Conservation (phyloP, 306 rosid genomes). For the Castanea crenata region DNA sequence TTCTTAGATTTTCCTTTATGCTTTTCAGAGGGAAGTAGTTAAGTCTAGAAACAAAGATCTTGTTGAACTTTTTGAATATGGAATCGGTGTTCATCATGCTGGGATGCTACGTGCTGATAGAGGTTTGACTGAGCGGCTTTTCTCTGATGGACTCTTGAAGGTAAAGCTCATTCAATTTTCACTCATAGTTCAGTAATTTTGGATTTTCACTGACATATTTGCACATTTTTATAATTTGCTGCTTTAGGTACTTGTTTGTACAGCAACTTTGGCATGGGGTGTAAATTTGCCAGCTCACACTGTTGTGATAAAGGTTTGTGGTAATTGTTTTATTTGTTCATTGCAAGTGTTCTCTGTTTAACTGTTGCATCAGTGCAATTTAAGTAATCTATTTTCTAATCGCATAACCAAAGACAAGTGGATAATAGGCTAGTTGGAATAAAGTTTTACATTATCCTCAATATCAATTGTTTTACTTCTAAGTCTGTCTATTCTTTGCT, state of each 20-base stretch:
- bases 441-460: not conserved
- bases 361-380: not conserved
- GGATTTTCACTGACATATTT: slow-evolving; percentile 5
- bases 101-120: slow-evolving; percentile 98
- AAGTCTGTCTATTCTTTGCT: not conserved
- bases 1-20: slow-evolving; percentile 31
- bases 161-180: slow-evolving; percentile 36
- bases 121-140: slow-evolving; percentile 91
- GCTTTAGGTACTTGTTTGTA: slow-evolving; percentile 89
- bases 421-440: not conserved
- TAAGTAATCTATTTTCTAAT: not conserved
- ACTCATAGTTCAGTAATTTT: slow-evolving; percentile 8
- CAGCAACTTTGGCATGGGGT: slow-evolving; percentile 99
- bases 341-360: not conserved
- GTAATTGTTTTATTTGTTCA: not conserved
- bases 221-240: slow-evolving; percentile 21
- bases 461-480: not conserved
- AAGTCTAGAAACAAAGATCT: slow-evolving; percentile 96
- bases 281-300: slow-evolving; percentile 99
- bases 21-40: slow-evolving; percentile 73
- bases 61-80: slow-evolving; percentile 81
- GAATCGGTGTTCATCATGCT: slow-evolving; percentile 94
- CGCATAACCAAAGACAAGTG: not conserved
- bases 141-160: slow-evolving; percentile 89
- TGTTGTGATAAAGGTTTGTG: slow-evolving; percentile 90